These are phyloP conservation scores for Passiflora organensis DNA, from an alignment of 345 rosid genomes.

Conservation along the genomic window DNA sequence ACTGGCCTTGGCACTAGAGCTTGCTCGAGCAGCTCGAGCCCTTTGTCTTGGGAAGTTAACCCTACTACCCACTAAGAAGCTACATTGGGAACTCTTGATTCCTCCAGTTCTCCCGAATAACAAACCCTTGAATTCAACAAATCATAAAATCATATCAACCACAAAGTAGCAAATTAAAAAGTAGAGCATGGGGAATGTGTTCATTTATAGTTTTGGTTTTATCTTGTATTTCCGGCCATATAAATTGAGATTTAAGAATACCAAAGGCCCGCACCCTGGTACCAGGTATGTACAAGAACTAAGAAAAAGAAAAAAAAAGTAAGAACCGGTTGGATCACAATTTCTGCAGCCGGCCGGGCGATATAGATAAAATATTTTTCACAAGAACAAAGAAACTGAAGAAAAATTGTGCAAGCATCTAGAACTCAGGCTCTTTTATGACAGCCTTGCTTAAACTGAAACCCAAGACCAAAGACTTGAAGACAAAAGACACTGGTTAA, in stretches of 20 bases:
- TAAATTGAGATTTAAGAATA: neutral
- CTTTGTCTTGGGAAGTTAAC: constrained; percentile 50
- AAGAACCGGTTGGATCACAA: neutral
- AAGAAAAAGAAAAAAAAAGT: too few relatives aligned
- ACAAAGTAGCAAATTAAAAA: too few relatives aligned
- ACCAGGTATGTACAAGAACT: too few relatives aligned
- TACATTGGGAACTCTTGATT: constrained; percentile 59
- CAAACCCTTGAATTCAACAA: constrained; percentile 39
- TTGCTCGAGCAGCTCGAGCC: constrained; percentile 30
- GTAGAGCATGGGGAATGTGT: too few relatives aligned
- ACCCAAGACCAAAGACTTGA: neutral
- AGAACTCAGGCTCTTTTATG: too few relatives aligned
- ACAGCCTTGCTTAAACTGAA: neutral
- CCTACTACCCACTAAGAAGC: constrained; percentile 44
- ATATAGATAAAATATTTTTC: too few relatives aligned
- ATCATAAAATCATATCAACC: neutral
- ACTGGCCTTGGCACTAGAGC: constrained; percentile 28
- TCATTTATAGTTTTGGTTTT: neutral
- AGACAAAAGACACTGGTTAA: neutral
- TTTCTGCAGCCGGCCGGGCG: too few relatives aligned
- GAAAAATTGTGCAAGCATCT: neutral
- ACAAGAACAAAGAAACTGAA: neutral
- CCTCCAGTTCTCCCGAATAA: constrained; percentile 38
- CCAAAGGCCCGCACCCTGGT: too few relatives aligned
- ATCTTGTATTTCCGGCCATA: neutral